These are phyloP conservation scores for Rhodotorula mucilaginosa DNA, from an alignment of 1,284 basidiomycete species.

Conservation along the genomic window DNA sequence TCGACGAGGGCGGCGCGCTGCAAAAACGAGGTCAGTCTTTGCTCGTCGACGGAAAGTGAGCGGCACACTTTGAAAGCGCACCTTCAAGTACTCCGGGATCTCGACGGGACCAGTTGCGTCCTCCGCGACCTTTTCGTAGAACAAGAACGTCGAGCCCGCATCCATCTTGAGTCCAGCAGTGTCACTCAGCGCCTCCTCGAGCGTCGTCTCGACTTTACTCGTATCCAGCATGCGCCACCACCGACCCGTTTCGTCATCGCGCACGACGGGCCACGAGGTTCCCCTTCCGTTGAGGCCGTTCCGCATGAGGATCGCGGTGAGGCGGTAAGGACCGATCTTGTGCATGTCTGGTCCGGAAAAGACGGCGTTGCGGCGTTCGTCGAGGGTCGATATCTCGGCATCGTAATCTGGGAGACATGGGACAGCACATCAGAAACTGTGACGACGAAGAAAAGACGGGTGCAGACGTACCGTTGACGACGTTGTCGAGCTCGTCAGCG, in stretches of 20 bases:
- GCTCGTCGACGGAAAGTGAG: not conserved
- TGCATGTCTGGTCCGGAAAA: constrained; percentile 6
- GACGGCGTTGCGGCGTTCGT: not conserved
- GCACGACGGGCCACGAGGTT: constrained; percentile 20
- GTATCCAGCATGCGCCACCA: constrained; percentile 31
- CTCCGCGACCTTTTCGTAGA: constrained; percentile 25
- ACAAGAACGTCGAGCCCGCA: constrained; percentile 24
- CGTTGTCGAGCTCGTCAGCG: not conserved
- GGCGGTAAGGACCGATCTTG: constrained; percentile 24
- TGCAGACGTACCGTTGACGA: constrained; percentile 5
- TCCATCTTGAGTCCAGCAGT: constrained; percentile 21
- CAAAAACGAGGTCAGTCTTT: not conserved
- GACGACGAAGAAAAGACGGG: not conserved
- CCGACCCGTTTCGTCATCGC: constrained; percentile 15
- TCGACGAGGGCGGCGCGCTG: constrained; percentile 18
- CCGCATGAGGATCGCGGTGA: constrained; percentile 26
- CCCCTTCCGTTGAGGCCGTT: constrained; percentile 36
- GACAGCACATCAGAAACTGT: not conserved
- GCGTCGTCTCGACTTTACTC: constrained; percentile 20
- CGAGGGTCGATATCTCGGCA: not conserved
- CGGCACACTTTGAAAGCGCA: not conserved
- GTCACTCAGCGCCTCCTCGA: constrained; percentile 25
- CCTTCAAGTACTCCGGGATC: constrained; percentile 8
- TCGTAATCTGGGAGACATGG: constrained; percentile 16
- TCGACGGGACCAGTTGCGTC: not conserved